Evolutionary conservation across 352 stramenopile genomes (phyloP).

Genomic region (Globisporangium ultimum): DNA sequence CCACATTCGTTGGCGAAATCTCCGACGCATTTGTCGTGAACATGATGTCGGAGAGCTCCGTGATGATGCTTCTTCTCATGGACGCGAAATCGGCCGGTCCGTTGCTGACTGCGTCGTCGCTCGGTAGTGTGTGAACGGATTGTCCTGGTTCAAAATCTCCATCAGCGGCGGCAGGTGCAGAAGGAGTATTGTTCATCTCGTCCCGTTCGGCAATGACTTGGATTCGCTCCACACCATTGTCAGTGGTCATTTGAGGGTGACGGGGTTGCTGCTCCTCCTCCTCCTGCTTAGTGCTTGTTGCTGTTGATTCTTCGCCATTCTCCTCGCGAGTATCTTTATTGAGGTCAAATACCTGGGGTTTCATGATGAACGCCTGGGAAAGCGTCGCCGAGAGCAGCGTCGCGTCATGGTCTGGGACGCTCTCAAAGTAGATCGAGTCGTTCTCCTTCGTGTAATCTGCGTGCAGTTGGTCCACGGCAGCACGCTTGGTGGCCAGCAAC

Average conservation of each 20-base stretch:
- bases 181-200: not conserved
- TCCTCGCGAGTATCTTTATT: not conserved
- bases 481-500: constrained; percentile 16
- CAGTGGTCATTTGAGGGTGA: not conserved
- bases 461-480: constrained; percentile 6
- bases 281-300: too few relatives aligned
- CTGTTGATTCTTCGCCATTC: not conserved
- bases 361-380: constrained; percentile 32
- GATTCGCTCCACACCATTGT: not conserved
- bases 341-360: constrained; percentile 13
- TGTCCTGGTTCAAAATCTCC: not conserved
- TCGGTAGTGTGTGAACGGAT: not conserved
- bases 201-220: not conserved
- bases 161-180: not conserved
- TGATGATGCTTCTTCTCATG: constrained; percentile 9
- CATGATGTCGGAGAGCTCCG: constrained; percentile 11
- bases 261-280: too few relatives aligned
- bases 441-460: constrained; percentile 23
- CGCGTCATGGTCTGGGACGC: constrained; percentile 18
- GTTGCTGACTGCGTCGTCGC: not conserved
- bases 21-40: not conserved
- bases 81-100: not conserved
- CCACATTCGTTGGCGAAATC: not conserved
- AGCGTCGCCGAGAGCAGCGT: constrained; percentile 14
- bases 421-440: constrained; percentile 28